A percentile compares a stretch with the other conserved stretches of the same genome.
Conservation (phyloP, 805 yeast genomes). For the Hanseniaspora occidentalis region DNA sequence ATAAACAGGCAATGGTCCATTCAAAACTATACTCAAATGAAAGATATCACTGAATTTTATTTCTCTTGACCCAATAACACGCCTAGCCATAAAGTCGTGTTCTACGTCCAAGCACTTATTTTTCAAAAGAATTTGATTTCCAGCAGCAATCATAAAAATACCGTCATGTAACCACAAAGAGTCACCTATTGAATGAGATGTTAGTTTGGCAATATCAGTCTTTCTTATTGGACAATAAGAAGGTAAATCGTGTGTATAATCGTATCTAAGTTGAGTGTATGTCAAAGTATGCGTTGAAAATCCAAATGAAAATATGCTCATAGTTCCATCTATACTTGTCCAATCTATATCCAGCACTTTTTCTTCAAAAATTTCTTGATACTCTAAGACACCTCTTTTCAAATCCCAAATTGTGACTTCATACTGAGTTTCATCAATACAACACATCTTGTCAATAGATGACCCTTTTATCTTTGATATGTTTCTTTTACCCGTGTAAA, state of each 20-base stretch:
- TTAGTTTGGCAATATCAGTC: conserved; percentile 56
- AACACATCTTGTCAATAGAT: conserved; percentile 61
- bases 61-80: conserved; percentile 46
- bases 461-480: conserved; percentile 58
- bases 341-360: conserved; percentile 69
- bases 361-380: conserved; percentile 30
- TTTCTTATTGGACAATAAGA: conserved; percentile 65
- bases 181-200: conserved; percentile 78
- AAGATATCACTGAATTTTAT: conserved; percentile 44
- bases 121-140: conserved; percentile 78
- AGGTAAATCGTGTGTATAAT: conserved; percentile 72
- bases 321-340: conserved; percentile 58
- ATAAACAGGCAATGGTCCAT: conserved; percentile 81
- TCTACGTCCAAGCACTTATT: conserved; percentile 50
- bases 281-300: conserved; percentile 49
- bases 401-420: conserved; percentile 72
- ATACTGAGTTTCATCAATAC: conserved; percentile 43
- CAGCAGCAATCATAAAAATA: conserved; percentile 69
- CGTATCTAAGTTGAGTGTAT: conserved; percentile 76
- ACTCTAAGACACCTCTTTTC: conserved; percentile 53
- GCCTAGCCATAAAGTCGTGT: conserved; percentile 36
- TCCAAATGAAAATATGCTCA: conserved; percentile 72
- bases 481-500: conserved; percentile 43
- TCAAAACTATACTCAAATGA: conserved; percentile 61
- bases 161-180: conserved; percentile 79